Evolutionary conservation across 257 asterid genomes (phyloP), one percentile per base, ranked within the genome.

Genomic region (Nicotiana attenuata): DNA sequence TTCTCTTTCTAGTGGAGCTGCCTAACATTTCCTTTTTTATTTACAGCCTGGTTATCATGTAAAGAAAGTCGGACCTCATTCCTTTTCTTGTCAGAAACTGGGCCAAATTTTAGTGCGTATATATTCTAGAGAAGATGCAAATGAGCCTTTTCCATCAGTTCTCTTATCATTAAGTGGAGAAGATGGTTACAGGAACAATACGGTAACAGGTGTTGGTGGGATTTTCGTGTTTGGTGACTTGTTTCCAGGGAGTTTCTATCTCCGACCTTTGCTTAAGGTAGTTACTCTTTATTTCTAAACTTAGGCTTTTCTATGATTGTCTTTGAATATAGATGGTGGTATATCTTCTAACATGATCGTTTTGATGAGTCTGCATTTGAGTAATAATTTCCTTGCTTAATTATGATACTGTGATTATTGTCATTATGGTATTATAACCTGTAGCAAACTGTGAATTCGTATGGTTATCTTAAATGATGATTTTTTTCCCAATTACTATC

Each of bases 241-340:
- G 80, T 93, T 93, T 86, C 98, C 98, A 11, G 98, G 99, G 86
- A 96, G 97, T 86, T 96, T 93, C 88, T 96, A 92, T 86, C 97
- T 96, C 83, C 94, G 99, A 41, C 99, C 99, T 85, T 85, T 96
- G 88, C 85, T 96, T 78, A 96, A 96, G 99, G 99, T 95, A 92
- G 82, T 75, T 50, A 24, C 26, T 7, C 64, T 53, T 75, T 50
- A 60, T 31, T 47, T 22, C 63, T 50, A 75, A 75, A 24, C 16
- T 50, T 15, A 50, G 38, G 63, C 63, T 47, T 24, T 22, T 75
- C 16, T 24, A 41, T 41, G 24, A 75, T 29, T 60, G 26, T 47
- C 79, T 24, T 75, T 20, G 79, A n/a, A 75, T 47, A 73, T 73
- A 47, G 8, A 73, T 47, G 20, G 16, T 47, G 61, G 16, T 73